Percentiles rank a stretch among this genome's conserved stretches.
phyloP scores from a whole-genome alignment of 2,329 filamentous ascomycete species.

The Penicillium sclerotigenum region DNA sequence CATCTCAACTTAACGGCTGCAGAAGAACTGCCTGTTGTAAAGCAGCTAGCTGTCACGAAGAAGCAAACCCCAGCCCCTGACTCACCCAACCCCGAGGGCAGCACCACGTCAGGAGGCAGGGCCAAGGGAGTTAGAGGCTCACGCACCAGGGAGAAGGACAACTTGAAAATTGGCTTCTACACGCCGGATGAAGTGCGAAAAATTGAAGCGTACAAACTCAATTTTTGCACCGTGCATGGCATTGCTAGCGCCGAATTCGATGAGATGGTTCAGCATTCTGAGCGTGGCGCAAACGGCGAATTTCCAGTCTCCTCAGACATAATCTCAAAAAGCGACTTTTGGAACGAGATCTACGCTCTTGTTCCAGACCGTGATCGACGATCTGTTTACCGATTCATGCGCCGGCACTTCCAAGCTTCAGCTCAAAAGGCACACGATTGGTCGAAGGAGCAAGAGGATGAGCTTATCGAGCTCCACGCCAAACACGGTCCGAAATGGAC shows the following conservation, averaged over 20 bases:
- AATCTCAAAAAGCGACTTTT: conserved; percentile 35
- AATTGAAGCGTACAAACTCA: conserved; percentile 34
- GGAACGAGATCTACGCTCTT: conserved; percentile 34
- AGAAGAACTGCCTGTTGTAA: not conserved
- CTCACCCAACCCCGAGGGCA: not conserved
- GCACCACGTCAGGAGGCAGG: not conserved
- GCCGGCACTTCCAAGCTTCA: conserved; percentile 42
- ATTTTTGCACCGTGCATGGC: conserved; percentile 33
- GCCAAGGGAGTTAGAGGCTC: conserved; percentile 1
- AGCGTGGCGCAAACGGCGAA: conserved; percentile 17
- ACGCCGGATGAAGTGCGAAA: conserved; percentile 29
- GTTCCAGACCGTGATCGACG: conserved; percentile 38
- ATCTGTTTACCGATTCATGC: conserved; percentile 43
- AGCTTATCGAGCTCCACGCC: conserved; percentile 34
- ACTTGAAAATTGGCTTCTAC: conserved; percentile 31
- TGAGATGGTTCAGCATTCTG: conserved; percentile 35
- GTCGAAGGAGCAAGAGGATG: conserved; percentile 41
- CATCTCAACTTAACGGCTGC: not conserved
- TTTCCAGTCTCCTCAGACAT: conserved; percentile 24
- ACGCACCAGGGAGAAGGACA: conserved; percentile 13
- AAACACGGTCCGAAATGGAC: conserved; percentile 37
- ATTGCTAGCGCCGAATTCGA: conserved; percentile 28
- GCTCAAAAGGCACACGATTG: conserved; percentile 39
- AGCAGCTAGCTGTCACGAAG: not conserved
- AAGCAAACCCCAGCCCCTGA: not conserved